Evolutionary conservation across 2,329 filamentous ascomycete genomes (phyloP).

Genomic region (Penicillium frequentans): DNA sequence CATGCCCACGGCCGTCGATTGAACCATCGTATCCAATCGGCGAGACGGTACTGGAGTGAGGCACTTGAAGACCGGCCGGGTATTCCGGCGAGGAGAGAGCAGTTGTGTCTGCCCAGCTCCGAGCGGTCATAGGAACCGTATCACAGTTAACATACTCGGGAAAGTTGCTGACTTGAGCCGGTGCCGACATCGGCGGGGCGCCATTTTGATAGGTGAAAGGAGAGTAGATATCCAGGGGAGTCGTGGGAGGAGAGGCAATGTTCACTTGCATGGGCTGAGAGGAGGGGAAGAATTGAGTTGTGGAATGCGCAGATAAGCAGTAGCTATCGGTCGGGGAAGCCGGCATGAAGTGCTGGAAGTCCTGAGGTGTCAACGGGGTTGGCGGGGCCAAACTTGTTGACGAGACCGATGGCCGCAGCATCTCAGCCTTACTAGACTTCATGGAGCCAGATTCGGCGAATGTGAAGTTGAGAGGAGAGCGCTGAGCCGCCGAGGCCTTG

Average conservation of each 20-base stretch:
- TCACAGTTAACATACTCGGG: constrained; percentile 43
- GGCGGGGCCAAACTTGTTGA: constrained; percentile 40
- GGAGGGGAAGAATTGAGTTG: constrained; percentile 36
- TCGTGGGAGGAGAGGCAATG: constrained; percentile 46
- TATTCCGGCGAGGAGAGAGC: constrained; percentile 46
- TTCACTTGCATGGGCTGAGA: constrained; percentile 43
- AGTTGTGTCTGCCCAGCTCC: constrained; percentile 43
- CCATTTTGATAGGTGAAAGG: constrained; percentile 39
- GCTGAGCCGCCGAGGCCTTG: constrained; percentile 46
- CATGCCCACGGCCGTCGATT: constrained; percentile 28
- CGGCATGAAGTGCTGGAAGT: constrained; percentile 42
- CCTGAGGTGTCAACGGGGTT: constrained; percentile 46
- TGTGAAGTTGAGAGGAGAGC: constrained; percentile 48
- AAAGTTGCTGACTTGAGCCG: constrained; percentile 44
- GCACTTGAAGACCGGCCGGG: constrained; percentile 33
- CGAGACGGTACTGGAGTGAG: constrained; percentile 36
- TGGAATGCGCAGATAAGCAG: constrained; percentile 36
- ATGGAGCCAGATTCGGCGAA: constrained; percentile 46
- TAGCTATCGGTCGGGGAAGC: constrained; percentile 41
- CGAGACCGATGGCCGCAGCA: constrained; percentile 37
- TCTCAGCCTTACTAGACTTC: constrained; percentile 34
- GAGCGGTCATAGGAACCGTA: constrained; percentile 37
- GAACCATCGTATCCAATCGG: constrained; percentile 39
- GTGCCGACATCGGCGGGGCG: constrained; percentile 43
- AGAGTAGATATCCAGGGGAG: constrained; percentile 43